These are phyloP conservation scores for Russula abietina DNA, from an alignment of 768 basidiomycete genomes.

Conservation along the genomic window DNA sequence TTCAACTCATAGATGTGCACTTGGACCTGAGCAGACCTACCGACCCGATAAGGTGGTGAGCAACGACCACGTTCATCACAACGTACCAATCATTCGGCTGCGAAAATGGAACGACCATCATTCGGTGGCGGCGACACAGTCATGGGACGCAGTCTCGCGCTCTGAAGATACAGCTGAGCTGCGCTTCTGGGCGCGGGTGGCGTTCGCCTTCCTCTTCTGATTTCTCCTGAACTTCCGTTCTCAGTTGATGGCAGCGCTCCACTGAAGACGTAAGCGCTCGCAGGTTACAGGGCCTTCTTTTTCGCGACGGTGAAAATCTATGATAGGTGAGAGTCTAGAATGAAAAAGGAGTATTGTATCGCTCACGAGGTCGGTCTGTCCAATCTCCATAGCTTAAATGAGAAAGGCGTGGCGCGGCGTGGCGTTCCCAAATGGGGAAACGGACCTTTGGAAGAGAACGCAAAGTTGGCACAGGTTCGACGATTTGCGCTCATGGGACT, in stretches of 20 bases:
- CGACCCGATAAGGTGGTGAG: background rate
- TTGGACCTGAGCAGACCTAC: background rate
- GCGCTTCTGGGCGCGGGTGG: background rate
- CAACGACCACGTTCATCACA: background rate
- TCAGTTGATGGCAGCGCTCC: background rate
- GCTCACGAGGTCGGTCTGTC: slow-evolving; percentile 4
- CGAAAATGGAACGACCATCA: background rate
- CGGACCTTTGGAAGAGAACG: slow-evolving; percentile 7
- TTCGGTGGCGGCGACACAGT: background rate
- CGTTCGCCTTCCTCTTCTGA: background rate
- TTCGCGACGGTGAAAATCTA: background rate
- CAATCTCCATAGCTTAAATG: slow-evolving; percentile 6
- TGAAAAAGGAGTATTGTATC: background rate
- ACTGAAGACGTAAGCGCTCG: background rate
- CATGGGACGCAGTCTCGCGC: slow-evolving; percentile 6
- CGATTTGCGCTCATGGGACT: slow-evolving; percentile 8
- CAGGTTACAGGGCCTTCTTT: background rate
- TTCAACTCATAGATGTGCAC: too few species aligned
- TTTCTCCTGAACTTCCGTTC: background rate
- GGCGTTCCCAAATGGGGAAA: slow-evolving; percentile 17
- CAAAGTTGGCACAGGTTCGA: slow-evolving; percentile 3
- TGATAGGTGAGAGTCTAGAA: background rate
- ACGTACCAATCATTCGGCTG: background rate
- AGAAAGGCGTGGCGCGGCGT: slow-evolving; percentile 10
- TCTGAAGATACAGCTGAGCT: background rate